A percentile compares a stretch with the other conserved stretches of the same genome.
Evolutionary conservation across 2,329 filamentous ascomycete genomes (phyloP).

Genomic region (Xylaria sp.): DNA sequence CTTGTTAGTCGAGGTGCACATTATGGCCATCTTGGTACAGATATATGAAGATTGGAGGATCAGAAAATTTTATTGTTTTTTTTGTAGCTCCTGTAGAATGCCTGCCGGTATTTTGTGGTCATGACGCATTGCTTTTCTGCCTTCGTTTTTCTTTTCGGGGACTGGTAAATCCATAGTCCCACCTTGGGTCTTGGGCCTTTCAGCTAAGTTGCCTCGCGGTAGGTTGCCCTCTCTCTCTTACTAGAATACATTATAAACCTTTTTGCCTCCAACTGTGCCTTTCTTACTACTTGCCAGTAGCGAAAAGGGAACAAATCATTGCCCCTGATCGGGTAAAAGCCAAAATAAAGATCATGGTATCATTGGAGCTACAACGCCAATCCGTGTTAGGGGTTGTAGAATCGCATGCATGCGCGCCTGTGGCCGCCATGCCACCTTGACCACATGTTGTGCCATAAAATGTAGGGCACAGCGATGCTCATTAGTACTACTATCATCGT

Average conservation of each 20-base stretch:
- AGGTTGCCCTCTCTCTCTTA: conserved; percentile 49
- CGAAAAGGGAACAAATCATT: conserved; percentile 42
- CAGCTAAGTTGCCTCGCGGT: conserved; percentile 36
- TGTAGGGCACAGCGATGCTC: conserved; percentile 34
- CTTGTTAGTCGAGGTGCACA: too few species aligned
- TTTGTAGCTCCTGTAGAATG: conserved; percentile 46
- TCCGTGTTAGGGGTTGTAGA: conserved; percentile 44
- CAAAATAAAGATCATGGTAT: conserved; percentile 52
- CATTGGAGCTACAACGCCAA: conserved; percentile 50
- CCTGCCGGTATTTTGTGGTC: conserved; percentile 45
- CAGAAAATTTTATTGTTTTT: conserved; percentile 42
- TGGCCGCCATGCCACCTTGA: conserved; percentile 36
- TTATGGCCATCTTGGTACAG: too few species aligned
- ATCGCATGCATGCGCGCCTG: conserved; percentile 38
- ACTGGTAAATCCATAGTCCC: conserved; percentile 21
- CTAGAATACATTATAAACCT: conserved; percentile 46
- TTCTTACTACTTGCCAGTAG: conserved; percentile 39
- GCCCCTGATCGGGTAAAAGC: conserved; percentile 43
- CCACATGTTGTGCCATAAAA: conserved; percentile 35
- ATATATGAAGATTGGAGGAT: background rate
- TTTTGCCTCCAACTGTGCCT: conserved; percentile 27
- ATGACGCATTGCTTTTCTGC: conserved; percentile 41
- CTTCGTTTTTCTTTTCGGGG: conserved; percentile 23
- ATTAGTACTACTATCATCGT: conserved; percentile 21
- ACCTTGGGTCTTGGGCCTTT: conserved; percentile 19